Conservation (phyloP, 805 yeast species). For the Kazachstania taianensis region DNA sequence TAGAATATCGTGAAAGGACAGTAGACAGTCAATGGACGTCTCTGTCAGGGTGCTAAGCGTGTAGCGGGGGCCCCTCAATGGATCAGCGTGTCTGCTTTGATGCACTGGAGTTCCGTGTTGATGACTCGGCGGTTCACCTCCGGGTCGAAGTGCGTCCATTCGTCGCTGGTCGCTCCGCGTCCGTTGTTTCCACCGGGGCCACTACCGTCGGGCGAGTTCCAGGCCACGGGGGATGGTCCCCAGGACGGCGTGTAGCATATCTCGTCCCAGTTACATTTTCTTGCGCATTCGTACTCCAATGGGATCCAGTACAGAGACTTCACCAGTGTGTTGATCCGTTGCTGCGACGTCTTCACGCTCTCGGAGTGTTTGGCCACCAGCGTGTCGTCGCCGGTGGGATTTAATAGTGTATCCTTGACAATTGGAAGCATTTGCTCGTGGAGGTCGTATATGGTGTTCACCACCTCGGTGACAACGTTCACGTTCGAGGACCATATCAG, state of each 20-base stretch:
- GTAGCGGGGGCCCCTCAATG: too few relatives aligned
- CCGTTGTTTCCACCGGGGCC: too few relatives aligned
- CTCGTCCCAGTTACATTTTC: conserved; percentile 37
- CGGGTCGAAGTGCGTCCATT: conserved; percentile 15
- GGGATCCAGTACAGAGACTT: conserved; percentile 33
- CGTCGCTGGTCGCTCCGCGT: conserved; percentile 1
- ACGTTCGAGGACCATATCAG: conserved; percentile 42
- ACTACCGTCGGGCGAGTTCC: conserved; percentile 21
- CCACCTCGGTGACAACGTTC: conserved; percentile 32
- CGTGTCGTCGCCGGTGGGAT: too few relatives aligned
- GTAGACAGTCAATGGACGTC: too few relatives aligned
- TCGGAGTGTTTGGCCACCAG: neutral
- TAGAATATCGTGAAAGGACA: too few relatives aligned
- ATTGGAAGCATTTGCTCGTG: conserved; percentile 25
- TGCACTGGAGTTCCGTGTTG: conserved; percentile 12
- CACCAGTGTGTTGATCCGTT: conserved; percentile 16
- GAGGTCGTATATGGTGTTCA: conserved; percentile 30
- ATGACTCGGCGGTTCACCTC: conserved; percentile 13
- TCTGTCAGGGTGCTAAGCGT: too few relatives aligned
- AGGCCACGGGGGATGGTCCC: conserved; percentile 48
- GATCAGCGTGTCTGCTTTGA: conserved; percentile 12
- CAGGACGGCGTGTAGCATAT: conserved; percentile 50
- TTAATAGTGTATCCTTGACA: conserved; percentile 21
- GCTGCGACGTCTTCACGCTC: conserved; percentile 9
- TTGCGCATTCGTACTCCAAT: conserved; percentile 33